Base-by-base conservation (phyloP, 78 protist species). In the Tieghemostelium lacteum region DNA sequence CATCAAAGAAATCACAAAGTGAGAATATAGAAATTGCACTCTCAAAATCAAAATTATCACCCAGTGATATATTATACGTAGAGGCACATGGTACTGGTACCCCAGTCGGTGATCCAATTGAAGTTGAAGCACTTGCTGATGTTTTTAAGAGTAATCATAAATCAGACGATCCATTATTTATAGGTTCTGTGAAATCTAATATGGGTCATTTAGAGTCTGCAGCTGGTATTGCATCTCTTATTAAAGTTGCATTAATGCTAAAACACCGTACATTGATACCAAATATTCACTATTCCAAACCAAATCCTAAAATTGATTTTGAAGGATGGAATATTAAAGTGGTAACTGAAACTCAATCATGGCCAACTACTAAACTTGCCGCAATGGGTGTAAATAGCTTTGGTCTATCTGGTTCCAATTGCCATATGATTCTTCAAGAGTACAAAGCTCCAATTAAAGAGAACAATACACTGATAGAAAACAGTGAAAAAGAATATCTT, bases 81-180 rank as follows among this genome's bases (percentile, higher is more conserved):
- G 98, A 96, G 66, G 94, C 97, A 24, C 97, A 96, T 64, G 98
- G 97, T 36, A 96, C 98, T 16, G 98, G 98, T 37, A 96, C 97
- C 3, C 28, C 58, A 20, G 86, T 92, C 10, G 98, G 98, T 39
- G 98, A 96, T 54, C 96, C 97, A 57, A 88, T 96, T 29, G 98
- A 95, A 64, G 76, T 87, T 34, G 70, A 58, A n/a, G 78, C 96
- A 12, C 64, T 96, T 20, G 61, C 83, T 24, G 29, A 20, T 26
- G 54, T 86, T 2, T 29, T 95, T 29, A 83, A 42, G 2, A 22
- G 26, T 10, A 34, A 64, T 1, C 40, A 57, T 40, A 36, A n/a
- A 16, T 58, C 73, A 28, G 66, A 31, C 78, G 86, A 60, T 29
- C 63, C 39, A 75, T 61, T 74, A 40, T 31, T 36, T 2, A 62